Evolutionary conservation across 805 yeast species (phyloP), one percentile per base, ranked within the genome.

Genomic region (Cyberlindnera galapagoensis): DNA sequence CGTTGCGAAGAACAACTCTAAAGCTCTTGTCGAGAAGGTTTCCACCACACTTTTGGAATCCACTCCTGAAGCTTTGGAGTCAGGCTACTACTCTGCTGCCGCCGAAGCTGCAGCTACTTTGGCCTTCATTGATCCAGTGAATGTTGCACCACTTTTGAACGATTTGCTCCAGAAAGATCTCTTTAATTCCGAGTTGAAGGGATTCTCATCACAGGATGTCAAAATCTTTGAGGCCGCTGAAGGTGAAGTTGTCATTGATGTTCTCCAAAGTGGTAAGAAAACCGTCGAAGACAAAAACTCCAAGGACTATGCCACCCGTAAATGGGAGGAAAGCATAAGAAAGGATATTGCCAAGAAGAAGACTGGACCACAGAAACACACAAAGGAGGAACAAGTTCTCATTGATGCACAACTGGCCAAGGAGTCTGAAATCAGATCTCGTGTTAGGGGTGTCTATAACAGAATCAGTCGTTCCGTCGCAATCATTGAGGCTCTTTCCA

Each of bases 321-420:
- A 84, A 54, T 90, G 97, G 97, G 98, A 92, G 52, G 87, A 80
- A 44, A 71, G 72, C 31, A 70, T 92, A 20, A 74, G 90, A 47
- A 75, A 76, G 41, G 90, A 86, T 49, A 64, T 87, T 22, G 77
- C 80, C 1, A 65, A 67, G 33, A 76, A 76, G 52, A 67, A 70
- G 40, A 44, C 51, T n/a, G 49, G 37, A 24, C 33, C 47, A 15
- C 77, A 69, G 56, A 82, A 81, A 49, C 62, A 79, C 24, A 69
- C 94, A 3, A 80, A 76, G 42, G 97, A 88, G 49, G 95, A 92
- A 38, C 82, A 75, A 40, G 61, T 50, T 0, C 52, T 71, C 32
- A 77, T 83, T 2, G 69, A 69, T 27, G 74, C 70, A 28, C 90
- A 85, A 49, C 44, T 87, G 14, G 62, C 55, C 0, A 68, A 71